phyloP scores from a whole-genome alignment of 257 asterid genomes.

The Agastache rugosa region DNA sequence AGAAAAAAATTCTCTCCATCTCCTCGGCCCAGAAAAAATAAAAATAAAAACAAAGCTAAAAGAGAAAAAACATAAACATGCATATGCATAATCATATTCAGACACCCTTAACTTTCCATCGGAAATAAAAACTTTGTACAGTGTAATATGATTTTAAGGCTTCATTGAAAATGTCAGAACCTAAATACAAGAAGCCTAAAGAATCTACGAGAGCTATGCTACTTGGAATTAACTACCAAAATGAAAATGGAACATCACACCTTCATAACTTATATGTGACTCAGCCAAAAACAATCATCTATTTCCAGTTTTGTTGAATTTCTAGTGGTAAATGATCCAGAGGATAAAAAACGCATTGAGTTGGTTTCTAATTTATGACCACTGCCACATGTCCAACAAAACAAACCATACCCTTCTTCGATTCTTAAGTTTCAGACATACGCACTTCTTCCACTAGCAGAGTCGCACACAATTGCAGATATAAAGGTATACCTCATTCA shows the following conservation, averaged over 20 bases:
- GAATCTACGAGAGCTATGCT: background rate
- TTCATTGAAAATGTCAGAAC: background rate
- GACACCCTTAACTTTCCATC: background rate
- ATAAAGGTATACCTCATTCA: slow-evolving; percentile 65
- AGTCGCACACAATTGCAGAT: slow-evolving; percentile 19
- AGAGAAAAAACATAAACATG: background rate
- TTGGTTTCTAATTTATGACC: background rate
- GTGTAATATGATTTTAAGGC: background rate
- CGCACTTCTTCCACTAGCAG: background rate
- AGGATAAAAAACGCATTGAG: background rate
- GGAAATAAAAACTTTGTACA: background rate
- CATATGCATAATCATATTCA: background rate
- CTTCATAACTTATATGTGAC: background rate
- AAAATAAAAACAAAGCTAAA: background rate
- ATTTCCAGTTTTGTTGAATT: slow-evolving; percentile 8
- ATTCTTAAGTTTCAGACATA: background rate
- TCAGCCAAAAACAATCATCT: background rate
- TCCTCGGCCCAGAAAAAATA: background rate
- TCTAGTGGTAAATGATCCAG: slow-evolving; percentile 7
- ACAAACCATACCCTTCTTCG: background rate
- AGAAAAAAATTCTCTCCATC: background rate
- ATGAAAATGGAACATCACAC: background rate
- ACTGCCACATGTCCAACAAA: background rate
- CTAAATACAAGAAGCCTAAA: background rate
- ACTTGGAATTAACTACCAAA: background rate